A percentile compares a stretch with the other conserved stretches of the same genome.
Conservation (phyloP, 2,329 filamentous ascomycete genomes). For the Thielaviopsis ethacetica region DNA sequence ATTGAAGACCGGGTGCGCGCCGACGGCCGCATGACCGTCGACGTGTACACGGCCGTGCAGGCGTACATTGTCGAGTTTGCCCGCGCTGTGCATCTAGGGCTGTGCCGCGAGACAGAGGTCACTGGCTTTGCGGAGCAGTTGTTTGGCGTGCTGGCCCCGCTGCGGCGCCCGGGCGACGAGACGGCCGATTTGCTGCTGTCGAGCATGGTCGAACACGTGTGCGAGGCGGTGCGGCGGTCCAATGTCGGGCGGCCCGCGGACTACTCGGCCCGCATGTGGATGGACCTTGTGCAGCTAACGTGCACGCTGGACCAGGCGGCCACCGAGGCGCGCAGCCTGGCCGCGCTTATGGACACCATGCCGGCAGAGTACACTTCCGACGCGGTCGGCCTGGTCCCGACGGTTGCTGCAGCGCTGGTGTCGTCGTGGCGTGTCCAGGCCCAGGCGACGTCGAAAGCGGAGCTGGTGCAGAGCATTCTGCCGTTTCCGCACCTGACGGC, state of each 20-base stretch:
- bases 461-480: not conserved
- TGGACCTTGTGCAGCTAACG: conserved; percentile 1
- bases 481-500: conserved; percentile 8
- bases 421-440: not conserved
- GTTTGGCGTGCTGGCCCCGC: not conserved
- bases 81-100: conserved; percentile 5
- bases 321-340: conserved; percentile 1
- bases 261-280: conserved; percentile 10
- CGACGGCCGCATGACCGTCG: not conserved
- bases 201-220: conserved; percentile 1
- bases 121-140: conserved; percentile 4
- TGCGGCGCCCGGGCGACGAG: not conserved
- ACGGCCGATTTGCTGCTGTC: conserved; percentile 3
- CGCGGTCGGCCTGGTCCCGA: not conserved
- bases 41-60: not conserved
- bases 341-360: conserved; percentile 6
- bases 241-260: conserved; percentile 1
- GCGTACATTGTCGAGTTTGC: conserved; percentile 5
- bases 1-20: conserved; percentile 1
- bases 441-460: not conserved
- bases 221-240: conserved; percentile 4
- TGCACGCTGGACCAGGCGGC: conserved; percentile 5
- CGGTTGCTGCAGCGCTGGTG: not conserved
- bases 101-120: conserved; percentile 8
- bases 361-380: not conserved